Percentiles rank a stretch among this genome's conserved stretches.
phyloP scores from a whole-genome alignment of 2,329 filamentous ascomycete genomes.

The Pestalotiopsis sp. region DNA sequence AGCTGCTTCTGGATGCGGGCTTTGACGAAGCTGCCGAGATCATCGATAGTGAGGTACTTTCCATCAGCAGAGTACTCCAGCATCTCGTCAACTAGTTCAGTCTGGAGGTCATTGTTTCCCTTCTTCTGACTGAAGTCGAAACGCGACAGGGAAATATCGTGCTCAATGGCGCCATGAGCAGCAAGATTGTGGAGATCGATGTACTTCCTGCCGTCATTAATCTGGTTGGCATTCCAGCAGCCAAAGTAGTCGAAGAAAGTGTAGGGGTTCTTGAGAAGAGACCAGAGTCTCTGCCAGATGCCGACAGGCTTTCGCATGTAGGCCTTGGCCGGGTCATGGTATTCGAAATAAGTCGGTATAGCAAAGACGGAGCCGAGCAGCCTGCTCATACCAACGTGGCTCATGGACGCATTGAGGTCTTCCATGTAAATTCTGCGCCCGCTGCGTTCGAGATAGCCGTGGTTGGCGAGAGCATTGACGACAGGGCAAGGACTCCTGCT shows the following conservation, averaged over 20 bases:
- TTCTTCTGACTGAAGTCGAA: background rate
- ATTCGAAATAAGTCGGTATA: background rate
- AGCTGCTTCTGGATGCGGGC: constrained; percentile 12
- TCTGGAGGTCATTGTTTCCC: background rate
- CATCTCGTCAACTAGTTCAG: background rate
- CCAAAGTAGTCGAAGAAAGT: background rate
- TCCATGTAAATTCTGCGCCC: constrained; percentile 15
- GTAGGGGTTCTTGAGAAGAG: background rate
- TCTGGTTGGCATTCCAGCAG: background rate
- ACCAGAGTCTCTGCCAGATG: background rate
- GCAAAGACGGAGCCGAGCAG: background rate
- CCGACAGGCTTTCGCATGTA: constrained; percentile 6
- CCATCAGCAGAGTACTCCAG: background rate
- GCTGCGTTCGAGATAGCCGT: constrained; percentile 23
- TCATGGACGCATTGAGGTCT: background rate
- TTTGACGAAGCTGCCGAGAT: constrained; percentile 3
- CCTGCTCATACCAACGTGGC: background rate
- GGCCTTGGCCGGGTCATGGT: constrained; percentile 9
- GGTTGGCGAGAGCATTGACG: constrained; percentile 25
- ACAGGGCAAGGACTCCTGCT: constrained; percentile 25
- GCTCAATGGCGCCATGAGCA: background rate
- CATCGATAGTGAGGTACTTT: background rate
- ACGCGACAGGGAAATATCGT: background rate
- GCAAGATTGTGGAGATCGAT: background rate
- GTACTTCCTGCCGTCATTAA: background rate